Conservation (phyloP, 176 grass and related monocot genomes). For the Eleusine indica region DNA sequence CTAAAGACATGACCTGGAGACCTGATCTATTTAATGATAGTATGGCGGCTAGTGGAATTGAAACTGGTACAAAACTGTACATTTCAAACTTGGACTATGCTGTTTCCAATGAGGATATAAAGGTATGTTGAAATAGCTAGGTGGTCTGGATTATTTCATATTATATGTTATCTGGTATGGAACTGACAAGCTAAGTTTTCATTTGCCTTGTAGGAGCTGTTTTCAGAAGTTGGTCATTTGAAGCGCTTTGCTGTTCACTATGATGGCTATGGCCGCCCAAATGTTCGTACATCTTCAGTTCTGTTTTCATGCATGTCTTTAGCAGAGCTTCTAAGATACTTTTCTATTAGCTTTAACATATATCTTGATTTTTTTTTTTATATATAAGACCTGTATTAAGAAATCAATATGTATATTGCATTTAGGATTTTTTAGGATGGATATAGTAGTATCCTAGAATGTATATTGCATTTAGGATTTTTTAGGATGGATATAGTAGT, state of each 20-base stretch:
- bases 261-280: constrained; percentile 78
- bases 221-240: constrained; percentile 79
- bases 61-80: constrained; percentile 91
- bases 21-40: constrained; percentile 89
- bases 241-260: constrained; percentile 85
- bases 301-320: constrained; percentile 20
- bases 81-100: constrained; percentile 94
- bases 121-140: constrained; percentile 59
- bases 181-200: constrained; percentile 28
- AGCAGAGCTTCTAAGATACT: neutral
- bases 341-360: constrained; percentile 25
- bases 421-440: constrained; percentile 10
- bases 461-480: neutral
- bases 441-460: neutral
- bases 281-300: constrained; percentile 48
- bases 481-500: neutral
- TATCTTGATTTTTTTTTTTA: neutral
- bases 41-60: constrained; percentile 71
- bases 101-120: constrained; percentile 98
- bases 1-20: constrained; percentile 91
- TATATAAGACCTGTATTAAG: constrained; percentile 10
- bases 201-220: constrained; percentile 68
- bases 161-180: constrained; percentile 19
- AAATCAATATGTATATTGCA: neutral
- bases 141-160: neutral